Evolutionary conservation across 2,329 filamentous ascomycete species (phyloP).

Genomic region (Xylaria sp.): DNA sequence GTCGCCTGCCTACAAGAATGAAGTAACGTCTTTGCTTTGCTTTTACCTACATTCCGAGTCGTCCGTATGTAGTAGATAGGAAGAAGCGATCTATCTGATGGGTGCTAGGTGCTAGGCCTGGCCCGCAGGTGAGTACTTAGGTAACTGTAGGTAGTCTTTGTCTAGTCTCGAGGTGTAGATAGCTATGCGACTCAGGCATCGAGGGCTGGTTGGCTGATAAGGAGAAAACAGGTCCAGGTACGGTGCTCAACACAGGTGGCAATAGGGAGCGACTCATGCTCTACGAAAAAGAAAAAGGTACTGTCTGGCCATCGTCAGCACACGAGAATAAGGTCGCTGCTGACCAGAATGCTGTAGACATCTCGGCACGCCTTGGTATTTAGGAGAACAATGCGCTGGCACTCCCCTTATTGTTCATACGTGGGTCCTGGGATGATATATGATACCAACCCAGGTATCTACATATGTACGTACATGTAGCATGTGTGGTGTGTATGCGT

Average conservation of each 20-base stretch:
- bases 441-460: neutral
- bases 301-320: neutral
- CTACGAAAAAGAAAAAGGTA: neutral
- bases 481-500: neutral
- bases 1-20: constrained; percentile 36
- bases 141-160: neutral
- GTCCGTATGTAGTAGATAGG: neutral
- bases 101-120: too few relatives aligned
- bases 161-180: neutral
- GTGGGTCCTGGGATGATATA: constrained; percentile 28
- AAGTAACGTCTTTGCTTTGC: constrained; percentile 1
- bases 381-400: constrained; percentile 24
- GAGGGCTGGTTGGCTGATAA: constrained; percentile 3
- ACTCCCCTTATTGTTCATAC: constrained; percentile 16
- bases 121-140: neutral
- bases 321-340: neutral
- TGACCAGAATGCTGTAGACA: constrained; percentile 9
- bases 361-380: constrained; percentile 5
- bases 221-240: neutral
- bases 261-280: constrained; percentile 27
- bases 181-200: constrained; percentile 14
- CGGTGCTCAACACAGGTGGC: constrained; percentile 13
- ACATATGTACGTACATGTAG: neutral
- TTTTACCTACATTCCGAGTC: constrained; percentile 8
- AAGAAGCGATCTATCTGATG: neutral